These are phyloP conservation scores for Fomitopsis serialis DNA, from an alignment of 768 basidiomycete species.

Conservation along the genomic window DNA sequence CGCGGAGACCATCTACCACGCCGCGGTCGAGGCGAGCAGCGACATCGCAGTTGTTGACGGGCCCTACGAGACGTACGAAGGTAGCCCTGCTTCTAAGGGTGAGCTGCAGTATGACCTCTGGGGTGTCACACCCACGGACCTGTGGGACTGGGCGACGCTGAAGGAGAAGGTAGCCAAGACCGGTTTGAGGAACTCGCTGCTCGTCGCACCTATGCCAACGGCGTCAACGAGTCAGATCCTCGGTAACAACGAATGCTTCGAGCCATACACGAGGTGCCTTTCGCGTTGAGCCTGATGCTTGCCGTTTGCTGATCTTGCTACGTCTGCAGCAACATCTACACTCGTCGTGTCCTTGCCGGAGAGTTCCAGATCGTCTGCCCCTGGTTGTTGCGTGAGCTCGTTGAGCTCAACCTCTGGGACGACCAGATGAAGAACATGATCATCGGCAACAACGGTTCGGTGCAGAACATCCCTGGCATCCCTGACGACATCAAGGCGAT, in stretches of 20 bases:
- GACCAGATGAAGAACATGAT: constrained; percentile 99
- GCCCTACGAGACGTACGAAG: constrained; percentile 84
- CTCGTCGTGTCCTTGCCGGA: constrained; percentile 96
- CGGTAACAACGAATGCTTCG: constrained; percentile 98
- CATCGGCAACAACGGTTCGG: constrained; percentile 90
- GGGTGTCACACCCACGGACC: constrained; percentile 78
- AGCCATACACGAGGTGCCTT: constrained; percentile 96
- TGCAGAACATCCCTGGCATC: constrained; percentile 84
- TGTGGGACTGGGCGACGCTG: constrained; percentile 92
- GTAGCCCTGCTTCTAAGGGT: constrained; percentile 86
- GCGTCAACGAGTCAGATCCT: constrained; percentile 98
- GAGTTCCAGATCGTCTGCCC: constrained; percentile 99
- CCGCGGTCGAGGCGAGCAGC: constrained; percentile 82
- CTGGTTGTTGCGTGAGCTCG: constrained; percentile 97
- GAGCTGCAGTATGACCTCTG: constrained; percentile 93
- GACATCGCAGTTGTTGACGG: constrained; percentile 80
- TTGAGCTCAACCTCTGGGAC: constrained; percentile 92
- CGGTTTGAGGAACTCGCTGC: constrained; percentile 86
- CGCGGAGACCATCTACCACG: constrained; percentile 99
- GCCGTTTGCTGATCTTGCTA: neutral
- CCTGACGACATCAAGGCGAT: constrained; percentile 92
- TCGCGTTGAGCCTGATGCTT: too few species aligned
- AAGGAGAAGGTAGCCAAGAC: constrained; percentile 80
- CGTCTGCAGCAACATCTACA: constrained; percentile 86
- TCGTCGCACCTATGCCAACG: constrained; percentile 97